A percentile compares a stretch with the other conserved stretches of the same genome.
These are phyloP conservation scores for Elsinoe australis DNA, from an alignment of 2,329 filamentous ascomycete genomes.

Conservation along the genomic window DNA sequence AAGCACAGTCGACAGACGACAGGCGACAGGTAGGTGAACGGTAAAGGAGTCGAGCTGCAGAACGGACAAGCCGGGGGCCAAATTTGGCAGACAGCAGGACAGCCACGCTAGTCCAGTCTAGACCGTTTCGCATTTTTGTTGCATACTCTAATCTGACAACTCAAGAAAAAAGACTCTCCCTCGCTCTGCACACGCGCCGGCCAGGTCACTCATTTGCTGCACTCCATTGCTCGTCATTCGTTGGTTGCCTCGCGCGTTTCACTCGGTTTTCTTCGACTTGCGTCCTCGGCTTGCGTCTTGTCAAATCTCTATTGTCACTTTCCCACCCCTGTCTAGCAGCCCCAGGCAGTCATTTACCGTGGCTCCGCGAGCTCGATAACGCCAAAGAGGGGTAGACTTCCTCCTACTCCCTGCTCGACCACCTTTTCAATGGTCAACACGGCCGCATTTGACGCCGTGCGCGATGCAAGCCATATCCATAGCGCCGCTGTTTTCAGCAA, in stretches of 20 bases:
- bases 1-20: no score
- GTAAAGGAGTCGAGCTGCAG: background rate
- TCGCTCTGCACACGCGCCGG: constrained; percentile 2
- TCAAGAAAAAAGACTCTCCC: constrained; percentile 2
- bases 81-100: constrained; percentile 12
- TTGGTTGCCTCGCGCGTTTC: constrained; percentile 5
- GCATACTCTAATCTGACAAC: constrained; percentile 14
- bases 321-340: background rate
- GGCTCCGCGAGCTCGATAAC: constrained; percentile 12
- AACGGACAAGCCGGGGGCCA: background rate
- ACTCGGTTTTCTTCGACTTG: background rate
- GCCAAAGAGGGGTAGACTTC: constrained; percentile 10
- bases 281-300: background rate
- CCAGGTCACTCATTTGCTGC: background rate
- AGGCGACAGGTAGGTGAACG: constrained; percentile 11
- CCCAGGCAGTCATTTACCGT: constrained; percentile 4
- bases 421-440: constrained; percentile 12
- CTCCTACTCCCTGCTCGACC: background rate
- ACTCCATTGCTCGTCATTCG: background rate
- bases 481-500: background rate
- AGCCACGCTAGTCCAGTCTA: constrained; percentile 13
- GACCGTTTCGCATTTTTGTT: constrained; percentile 5
- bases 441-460: constrained; percentile 3
- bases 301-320: no score
- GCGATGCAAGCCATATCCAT: constrained; percentile 1